Evolutionary conservation across 2,329 filamentous ascomycete genomes (phyloP).

Genomic region (Ambrosiella xylebori): DNA sequence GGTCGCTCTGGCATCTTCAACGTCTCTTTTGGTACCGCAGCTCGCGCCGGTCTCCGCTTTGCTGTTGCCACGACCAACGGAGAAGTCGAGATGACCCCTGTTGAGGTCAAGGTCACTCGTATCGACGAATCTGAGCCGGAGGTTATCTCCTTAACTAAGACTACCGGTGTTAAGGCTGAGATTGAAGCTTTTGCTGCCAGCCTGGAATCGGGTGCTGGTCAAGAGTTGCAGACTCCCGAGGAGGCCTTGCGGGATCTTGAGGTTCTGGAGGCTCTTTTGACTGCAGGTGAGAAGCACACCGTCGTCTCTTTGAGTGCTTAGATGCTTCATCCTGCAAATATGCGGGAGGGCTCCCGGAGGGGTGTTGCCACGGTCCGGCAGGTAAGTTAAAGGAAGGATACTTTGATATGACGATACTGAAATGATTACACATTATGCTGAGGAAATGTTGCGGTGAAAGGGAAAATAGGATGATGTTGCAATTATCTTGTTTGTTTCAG

Average conservation of each 20-base stretch:
- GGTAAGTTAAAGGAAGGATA: neutral
- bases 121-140: conserved; percentile 16
- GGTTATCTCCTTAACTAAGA: conserved; percentile 17
- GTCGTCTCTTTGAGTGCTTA: neutral
- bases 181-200: conserved; percentile 42
- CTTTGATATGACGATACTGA: neutral
- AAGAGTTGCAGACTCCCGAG: conserved; percentile 36
- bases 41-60: conserved; percentile 33
- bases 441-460: too few species aligned
- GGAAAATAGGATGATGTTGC: too few species aligned
- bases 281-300: conserved; percentile 10
- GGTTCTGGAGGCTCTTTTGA: conserved; percentile 27
- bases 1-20: conserved; percentile 40
- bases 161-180: conserved; percentile 39
- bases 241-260: conserved; percentile 45
- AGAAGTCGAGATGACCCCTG: conserved; percentile 30
- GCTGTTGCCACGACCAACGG: conserved; percentile 41
- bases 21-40: conserved; percentile 38
- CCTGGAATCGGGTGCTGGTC: conserved; percentile 28
- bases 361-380: too few species aligned
- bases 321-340: neutral
- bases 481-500: too few species aligned
- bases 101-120: conserved; percentile 25
- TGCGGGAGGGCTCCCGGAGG: too few species aligned
- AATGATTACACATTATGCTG: too few species aligned